These are phyloP conservation scores for Citrullus mucosospermus DNA, from an alignment of 306 rosid species.

Conservation along the genomic window DNA sequence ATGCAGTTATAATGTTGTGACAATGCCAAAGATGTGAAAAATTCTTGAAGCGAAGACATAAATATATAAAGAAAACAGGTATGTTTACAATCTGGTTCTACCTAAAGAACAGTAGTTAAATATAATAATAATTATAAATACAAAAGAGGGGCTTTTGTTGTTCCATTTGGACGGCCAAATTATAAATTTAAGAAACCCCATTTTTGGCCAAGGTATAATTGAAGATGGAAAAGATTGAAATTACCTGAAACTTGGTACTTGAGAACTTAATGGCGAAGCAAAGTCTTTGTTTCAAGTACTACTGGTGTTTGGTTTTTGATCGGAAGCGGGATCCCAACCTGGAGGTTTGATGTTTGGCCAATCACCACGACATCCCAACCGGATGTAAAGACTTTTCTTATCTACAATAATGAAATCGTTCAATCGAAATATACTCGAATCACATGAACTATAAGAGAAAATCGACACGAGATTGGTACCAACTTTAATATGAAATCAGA, in stretches of 20 bases:
- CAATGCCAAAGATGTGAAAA: no score
- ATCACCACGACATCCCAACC: constrained; percentile 92
- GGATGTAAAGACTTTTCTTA: constrained; percentile 72
- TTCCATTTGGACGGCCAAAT: background rate
- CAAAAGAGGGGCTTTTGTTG: background rate
- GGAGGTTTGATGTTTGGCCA: constrained; percentile 97
- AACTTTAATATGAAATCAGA: background rate
- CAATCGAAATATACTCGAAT: no score
- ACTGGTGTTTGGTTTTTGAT: constrained; percentile 6
- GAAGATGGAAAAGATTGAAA: background rate
- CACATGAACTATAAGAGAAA: background rate
- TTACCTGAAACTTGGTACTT: background rate
- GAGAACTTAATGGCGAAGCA: background rate
- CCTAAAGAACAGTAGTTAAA: background rate
- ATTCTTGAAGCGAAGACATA: no score
- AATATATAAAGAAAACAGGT: background rate
- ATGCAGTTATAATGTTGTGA: background rate
- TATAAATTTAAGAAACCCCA: background rate
- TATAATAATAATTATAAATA: background rate
- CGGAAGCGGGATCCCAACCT: constrained; percentile 81
- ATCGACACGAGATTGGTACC: background rate
- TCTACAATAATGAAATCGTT: constrained; percentile 22
- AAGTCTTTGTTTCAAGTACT: background rate
- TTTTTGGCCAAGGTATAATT: background rate
- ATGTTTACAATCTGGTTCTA: background rate